Evolutionary conservation across 176 grass and related monocot species (phyloP).

Genomic region (Ensete glaucum): DNA sequence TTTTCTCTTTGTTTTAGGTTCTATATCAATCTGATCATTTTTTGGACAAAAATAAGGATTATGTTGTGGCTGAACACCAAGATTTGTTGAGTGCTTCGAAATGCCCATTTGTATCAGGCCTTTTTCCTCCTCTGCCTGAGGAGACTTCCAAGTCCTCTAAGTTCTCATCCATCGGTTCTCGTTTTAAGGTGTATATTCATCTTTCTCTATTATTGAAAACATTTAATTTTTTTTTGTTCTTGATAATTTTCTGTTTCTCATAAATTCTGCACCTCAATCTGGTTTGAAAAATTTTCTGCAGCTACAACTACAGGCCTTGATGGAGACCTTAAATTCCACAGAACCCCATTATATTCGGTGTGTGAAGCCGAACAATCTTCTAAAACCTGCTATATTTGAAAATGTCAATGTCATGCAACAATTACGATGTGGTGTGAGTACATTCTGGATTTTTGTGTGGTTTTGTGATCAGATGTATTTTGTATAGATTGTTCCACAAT

Average conservation of each 20-base stretch:
- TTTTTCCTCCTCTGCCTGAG: conserved; percentile 71
- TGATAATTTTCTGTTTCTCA: neutral
- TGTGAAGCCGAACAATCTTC: conserved; percentile 96
- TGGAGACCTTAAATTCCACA: conserved; percentile 96
- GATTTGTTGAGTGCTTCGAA: conserved; percentile 82
- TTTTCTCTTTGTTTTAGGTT: conserved; percentile 34
- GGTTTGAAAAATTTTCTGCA: conserved; percentile 31
- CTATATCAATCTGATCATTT: conserved; percentile 89
- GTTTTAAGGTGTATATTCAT: conserved; percentile 69
- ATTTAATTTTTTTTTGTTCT: neutral
- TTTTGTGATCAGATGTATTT: neutral
- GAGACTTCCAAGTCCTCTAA: conserved; percentile 95
- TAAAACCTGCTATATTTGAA: conserved; percentile 93
- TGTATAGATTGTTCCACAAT: neutral
- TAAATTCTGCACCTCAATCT: neutral
- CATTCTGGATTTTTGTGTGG: conserved; percentile 13
- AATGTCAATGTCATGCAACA: conserved; percentile 99
- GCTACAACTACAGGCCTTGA: conserved; percentile 94
- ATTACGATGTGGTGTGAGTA: conserved; percentile 98
- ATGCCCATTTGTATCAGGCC: conserved; percentile 80
- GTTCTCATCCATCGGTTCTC: conserved; percentile 88
- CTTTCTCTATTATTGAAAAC: neutral
- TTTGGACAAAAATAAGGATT: conserved; percentile 98
- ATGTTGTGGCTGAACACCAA: conserved; percentile 95
- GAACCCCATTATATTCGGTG: conserved; percentile 98